phyloP scores from a whole-genome alignment of 805 yeast species.

The Kazachstania taianensis region DNA sequence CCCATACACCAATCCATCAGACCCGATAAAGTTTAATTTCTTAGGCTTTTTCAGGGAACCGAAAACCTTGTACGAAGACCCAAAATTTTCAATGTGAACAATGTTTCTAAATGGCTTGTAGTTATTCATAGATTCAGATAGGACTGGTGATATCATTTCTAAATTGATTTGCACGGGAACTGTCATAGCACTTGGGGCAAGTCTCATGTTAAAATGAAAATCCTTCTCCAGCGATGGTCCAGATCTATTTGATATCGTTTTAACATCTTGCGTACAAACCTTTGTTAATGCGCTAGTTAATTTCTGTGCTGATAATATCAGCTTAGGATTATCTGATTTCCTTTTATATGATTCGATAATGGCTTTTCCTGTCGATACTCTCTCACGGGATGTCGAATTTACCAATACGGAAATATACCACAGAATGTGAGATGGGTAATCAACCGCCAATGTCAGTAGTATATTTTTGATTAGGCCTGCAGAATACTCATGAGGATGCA shows the following conservation, averaged over 20 bases:
- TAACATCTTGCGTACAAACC: conserved; percentile 22
- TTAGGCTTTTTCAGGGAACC: conserved; percentile 83
- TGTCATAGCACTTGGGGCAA: conserved; percentile 45
- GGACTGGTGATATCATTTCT: conserved; percentile 52
- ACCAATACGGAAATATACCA: conserved; percentile 61
- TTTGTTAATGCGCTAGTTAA: conserved; percentile 16
- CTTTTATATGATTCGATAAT: conserved; percentile 31
- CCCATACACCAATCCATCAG: conserved; percentile 64
- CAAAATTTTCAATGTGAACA: conserved; percentile 54
- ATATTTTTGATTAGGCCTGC: conserved; percentile 47
- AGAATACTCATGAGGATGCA: conserved; percentile 50
- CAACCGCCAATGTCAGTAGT: conserved; percentile 43
- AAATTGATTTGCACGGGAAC: conserved; percentile 68
- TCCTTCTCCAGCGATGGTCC: conserved; percentile 31
- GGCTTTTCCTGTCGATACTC: conserved; percentile 38
- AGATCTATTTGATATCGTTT: conserved; percentile 16
- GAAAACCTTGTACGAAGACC: conserved; percentile 58
- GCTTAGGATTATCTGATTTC: conserved; percentile 6
- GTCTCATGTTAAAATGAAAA: conserved; percentile 33
- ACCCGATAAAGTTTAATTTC: conserved; percentile 63
- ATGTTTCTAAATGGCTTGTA: conserved; percentile 38
- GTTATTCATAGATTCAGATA: conserved; percentile 32
- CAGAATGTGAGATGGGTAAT: conserved; percentile 75
- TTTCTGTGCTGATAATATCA: conserved; percentile 18
- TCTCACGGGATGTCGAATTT: conserved; percentile 43